Evolutionary conservation across 345 rosid species (phyloP).

Genomic region (Ceriops tagal): DNA sequence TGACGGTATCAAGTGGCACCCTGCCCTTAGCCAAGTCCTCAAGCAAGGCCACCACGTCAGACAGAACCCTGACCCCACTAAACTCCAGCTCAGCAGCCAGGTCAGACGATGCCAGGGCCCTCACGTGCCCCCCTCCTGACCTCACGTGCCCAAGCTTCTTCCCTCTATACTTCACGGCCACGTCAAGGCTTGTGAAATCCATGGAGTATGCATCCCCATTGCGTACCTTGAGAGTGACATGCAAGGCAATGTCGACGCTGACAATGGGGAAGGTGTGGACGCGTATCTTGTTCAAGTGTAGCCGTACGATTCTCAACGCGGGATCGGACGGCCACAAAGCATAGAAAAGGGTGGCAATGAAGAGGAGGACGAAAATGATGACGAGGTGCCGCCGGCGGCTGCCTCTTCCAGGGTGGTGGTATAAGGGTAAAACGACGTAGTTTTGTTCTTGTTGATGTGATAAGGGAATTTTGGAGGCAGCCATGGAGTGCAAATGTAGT

Average conservation of each 20-base stretch:
- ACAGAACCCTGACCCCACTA: constrained; percentile 49
- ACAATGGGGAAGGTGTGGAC: constrained; percentile 45
- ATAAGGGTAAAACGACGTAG: constrained; percentile 25
- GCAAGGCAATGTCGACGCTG: constrained; percentile 50
- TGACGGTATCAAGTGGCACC: constrained; percentile 48
- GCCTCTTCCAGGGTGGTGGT: not conserved
- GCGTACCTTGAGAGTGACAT: constrained; percentile 49
- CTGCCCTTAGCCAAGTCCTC: constrained; percentile 40
- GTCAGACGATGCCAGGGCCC: constrained; percentile 56
- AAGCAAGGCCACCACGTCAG: constrained; percentile 51
- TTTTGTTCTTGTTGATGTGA: constrained; percentile 17
- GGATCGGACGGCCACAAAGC: constrained; percentile 80
- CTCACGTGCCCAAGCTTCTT: constrained; percentile 69
- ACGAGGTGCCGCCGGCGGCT: constrained; percentile 21
- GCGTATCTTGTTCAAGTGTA: constrained; percentile 46
- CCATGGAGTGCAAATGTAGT: constrained; percentile 28
- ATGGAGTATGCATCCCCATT: constrained; percentile 69
- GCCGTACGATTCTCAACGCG: constrained; percentile 42
- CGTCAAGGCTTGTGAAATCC: constrained; percentile 51
- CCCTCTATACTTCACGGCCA: constrained; percentile 59
- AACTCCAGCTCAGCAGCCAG: constrained; percentile 64
- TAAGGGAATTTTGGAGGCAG: constrained; percentile 18
- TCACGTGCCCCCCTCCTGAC: constrained; percentile 52
- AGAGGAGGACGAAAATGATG: constrained; percentile 19
- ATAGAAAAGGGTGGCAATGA: constrained; percentile 38